Evolutionary conservation across 2,329 filamentous ascomycete genomes (phyloP), one percentile per base, ranked within the genome.

Genomic region (Talaromyces marneffei): DNA sequence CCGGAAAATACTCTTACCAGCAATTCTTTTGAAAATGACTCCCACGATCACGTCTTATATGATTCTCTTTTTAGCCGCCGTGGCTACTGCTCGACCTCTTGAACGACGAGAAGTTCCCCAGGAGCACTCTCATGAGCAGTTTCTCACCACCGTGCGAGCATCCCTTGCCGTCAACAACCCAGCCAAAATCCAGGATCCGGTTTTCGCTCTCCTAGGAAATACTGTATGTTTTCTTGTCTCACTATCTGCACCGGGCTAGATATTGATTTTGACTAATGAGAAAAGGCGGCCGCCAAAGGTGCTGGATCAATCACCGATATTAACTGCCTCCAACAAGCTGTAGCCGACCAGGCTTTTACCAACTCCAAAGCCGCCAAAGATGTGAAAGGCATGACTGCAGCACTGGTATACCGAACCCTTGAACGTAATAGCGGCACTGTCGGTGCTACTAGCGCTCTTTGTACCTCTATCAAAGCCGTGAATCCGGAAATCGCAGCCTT

Each of bases 401-500:
- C 83, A 2, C 73, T 86, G 62, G 74, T 83, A 61, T 85, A 77
- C 72, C 77, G 79, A 48, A 77, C 80, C 33, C 71, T 84, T 23
- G 85, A 87, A 78, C 80, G 84, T 61, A 87, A 87, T 75, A 87
- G 84, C 27, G 81, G 75, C 55, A 67, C 69, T 10, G 84, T 87
- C 63, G 85, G 85, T 55, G 72, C 78, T 48, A 80, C 79, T n/a
- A 85, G 82, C 52, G 82, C 80, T 33, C 73, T 81, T 54, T 89
- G 86, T 77, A 79, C 73, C 42, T 76, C 74, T 71, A 84, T 80
- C 65, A 50, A 73, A 42, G 83, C 86, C 16, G 77, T 79, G 62
- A 89, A 89, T 74, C 80, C 86, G 2, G 86, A 89, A 75, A 87
- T 89, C 67, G 82, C 79, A 29, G 84, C 84, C 46, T 71, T 89